A percentile compares a stretch with the other conserved stretches of the same genome.
Conservation (phyloP, 768 basidiomycete species). For the Termitomyces sp. region DNA sequence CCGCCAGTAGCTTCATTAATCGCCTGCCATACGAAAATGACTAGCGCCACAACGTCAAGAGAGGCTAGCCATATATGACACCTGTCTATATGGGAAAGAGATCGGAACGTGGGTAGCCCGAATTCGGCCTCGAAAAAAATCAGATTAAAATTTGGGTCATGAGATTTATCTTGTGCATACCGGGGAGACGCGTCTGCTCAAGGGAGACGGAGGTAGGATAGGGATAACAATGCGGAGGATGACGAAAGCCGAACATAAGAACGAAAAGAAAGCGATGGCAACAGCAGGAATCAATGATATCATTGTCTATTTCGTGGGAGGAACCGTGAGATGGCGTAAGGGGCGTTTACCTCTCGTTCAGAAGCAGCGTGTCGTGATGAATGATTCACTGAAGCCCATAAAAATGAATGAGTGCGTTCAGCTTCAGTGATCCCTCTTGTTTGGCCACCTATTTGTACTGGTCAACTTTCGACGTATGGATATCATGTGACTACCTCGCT, state of each 20-base stretch:
- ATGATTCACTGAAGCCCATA: conserved; percentile 13
- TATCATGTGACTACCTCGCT: neutral
- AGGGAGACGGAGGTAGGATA: conserved; percentile 65
- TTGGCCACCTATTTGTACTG: conserved; percentile 27
- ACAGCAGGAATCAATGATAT: conserved; percentile 64
- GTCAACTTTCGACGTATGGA: conserved; percentile 3
- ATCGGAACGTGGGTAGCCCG: conserved; percentile 63
- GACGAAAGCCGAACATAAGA: conserved; percentile 67
- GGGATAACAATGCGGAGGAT: conserved; percentile 74
- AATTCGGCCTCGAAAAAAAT: conserved; percentile 57
- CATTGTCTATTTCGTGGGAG: conserved; percentile 32
- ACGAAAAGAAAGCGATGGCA: conserved; percentile 64
- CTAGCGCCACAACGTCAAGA: conserved; percentile 59
- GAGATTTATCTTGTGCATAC: conserved; percentile 37
- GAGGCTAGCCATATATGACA: conserved; percentile 68
- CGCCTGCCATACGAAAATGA: conserved; percentile 63
- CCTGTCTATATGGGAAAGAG: conserved; percentile 64
- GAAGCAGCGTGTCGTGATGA: neutral
- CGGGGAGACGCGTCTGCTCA: conserved; percentile 70
- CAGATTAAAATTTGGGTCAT: conserved; percentile 8
- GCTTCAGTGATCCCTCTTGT: conserved; percentile 17
- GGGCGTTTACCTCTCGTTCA: neutral
- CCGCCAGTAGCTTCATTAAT: conserved; percentile 46
- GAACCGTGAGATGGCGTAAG: neutral
- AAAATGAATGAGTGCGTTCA: conserved; percentile 12